Evolutionary conservation across 345 rosid species (phyloP).

Genomic region (Carallia pectinifolia): DNA sequence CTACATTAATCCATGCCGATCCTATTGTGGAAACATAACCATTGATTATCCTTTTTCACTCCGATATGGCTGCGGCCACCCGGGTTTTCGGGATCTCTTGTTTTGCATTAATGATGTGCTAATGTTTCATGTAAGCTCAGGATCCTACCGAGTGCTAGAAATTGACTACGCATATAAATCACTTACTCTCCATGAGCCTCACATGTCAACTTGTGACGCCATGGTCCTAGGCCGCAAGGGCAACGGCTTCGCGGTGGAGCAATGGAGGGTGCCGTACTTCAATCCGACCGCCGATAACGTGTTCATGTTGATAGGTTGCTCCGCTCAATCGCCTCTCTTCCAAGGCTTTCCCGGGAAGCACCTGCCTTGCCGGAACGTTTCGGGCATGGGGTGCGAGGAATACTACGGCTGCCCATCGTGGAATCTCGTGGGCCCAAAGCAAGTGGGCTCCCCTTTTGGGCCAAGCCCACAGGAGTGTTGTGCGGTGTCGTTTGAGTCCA

Average conservation of each 20-base stretch:
- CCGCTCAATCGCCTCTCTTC: conserved; percentile 73
- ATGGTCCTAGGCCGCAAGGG: conserved; percentile 70
- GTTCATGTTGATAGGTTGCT: conserved; percentile 86
- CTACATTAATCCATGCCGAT: conserved; percentile 45
- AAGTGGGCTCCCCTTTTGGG: conserved; percentile 31
- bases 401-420: conserved; percentile 76
- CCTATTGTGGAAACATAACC: conserved; percentile 82
- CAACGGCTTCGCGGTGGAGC: conserved; percentile 78
- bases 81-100: conserved; percentile 73
- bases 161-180: conserved; percentile 80
- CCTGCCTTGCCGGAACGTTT: conserved; percentile 77
- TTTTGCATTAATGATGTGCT: conserved; percentile 79
- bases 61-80: conserved; percentile 82
- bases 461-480: conserved; percentile 81
- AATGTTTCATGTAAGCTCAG: conserved; percentile 85
- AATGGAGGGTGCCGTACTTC: conserved; percentile 73
- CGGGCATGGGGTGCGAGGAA: conserved; percentile 92
- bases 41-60: conserved; percentile 76
- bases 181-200: conserved; percentile 78
- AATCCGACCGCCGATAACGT: conserved; percentile 68
- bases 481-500: conserved; percentile 64
- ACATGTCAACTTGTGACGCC: conserved; percentile 68
- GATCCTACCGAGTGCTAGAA: conserved; percentile 75
- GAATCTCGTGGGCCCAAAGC: conserved; percentile 47
- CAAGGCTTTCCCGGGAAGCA: conserved; percentile 82